Evolutionary conservation across 352 stramenopile species (phyloP), one percentile per base, ranked within the genome.

Genomic region (Phytophthora colocasiae): DNA sequence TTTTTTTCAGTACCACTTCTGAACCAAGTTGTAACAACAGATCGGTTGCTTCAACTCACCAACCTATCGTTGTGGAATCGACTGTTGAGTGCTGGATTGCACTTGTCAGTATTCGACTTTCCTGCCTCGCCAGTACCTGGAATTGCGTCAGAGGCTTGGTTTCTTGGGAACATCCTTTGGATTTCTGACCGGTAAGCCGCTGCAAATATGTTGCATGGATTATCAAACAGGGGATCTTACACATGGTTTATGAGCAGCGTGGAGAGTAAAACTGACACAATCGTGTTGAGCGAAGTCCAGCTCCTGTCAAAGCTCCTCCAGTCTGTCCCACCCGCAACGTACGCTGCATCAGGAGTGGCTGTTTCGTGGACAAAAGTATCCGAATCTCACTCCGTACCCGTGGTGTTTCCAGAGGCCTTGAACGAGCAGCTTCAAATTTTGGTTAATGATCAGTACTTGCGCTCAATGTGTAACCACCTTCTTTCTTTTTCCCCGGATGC

Each of bases 301-400:
- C 51, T 86, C 32, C 60, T 86, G 5, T 83, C 72, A 2, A 82
- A 72, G 22, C 39, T 89, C 15, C 54, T 91, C 9, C 73, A 84
- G 52, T 65, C 63, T 29, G 71, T 90, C 9, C 78, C 83, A 27
- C 54, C 75, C 0, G 80, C 82, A 39, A 87, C 81, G 24, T 92
- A 82, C 54, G 71, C 73, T 36, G 51, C 72, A 5, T 78, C 75
- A 14, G 81, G 81, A 14, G 75, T 85, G 17, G 69, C 83, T 8
- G 63, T 92, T 6, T 67, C 80, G n/a, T 92, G 83, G 83, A 85
- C 78, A 3, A 88, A 90, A 71, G 76, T 92, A 14, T 85, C 81
- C 10, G 77, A 80, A 19, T 87, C 81, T 41, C 83, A 92, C 46
- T 90, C 80, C 12, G 64, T 90, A 31, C 80, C 83, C 0, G 76